A percentile compares a stretch with the other conserved stretches of the same genome.
phyloP scores from a whole-genome alignment of 2,329 filamentous ascomycete species.

The Colletotrichum chrysophilum region DNA sequence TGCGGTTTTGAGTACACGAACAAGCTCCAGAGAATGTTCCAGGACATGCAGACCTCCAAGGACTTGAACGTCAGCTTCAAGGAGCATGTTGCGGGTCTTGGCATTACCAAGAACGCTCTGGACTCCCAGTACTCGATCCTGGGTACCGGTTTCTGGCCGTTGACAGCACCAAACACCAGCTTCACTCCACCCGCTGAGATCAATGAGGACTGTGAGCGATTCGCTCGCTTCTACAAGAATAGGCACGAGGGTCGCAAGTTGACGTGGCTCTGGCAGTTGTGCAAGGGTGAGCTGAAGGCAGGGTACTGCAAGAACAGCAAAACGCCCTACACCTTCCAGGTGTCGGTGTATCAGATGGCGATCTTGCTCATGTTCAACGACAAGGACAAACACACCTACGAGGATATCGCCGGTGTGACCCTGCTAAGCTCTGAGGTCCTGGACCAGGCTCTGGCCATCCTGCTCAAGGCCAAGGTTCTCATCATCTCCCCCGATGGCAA shows the following conservation, averaged over 20 bases:
- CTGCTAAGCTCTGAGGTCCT: slow-evolving; percentile 81
- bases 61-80: slow-evolving; percentile 92
- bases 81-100: slow-evolving; percentile 70
- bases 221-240: slow-evolving; percentile 89
- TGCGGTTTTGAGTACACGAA: slow-evolving; percentile 99
- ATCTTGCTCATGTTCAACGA: slow-evolving; percentile 96
- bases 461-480: slow-evolving; percentile 93
- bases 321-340: slow-evolving; percentile 94
- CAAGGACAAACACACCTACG: slow-evolving; percentile 81
- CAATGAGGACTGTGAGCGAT: slow-evolving; percentile 85
- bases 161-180: slow-evolving; percentile 83
- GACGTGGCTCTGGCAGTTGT: slow-evolving; percentile 97
- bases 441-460: slow-evolving; percentile 83
- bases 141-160: slow-evolving; percentile 96
- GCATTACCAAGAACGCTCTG: slow-evolving; percentile 72
- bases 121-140: slow-evolving; percentile 93
- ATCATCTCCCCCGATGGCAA: slow-evolving; percentile 75
- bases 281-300: slow-evolving; percentile 94
- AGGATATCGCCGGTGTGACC: slow-evolving; percentile 85
- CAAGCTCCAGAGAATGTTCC: slow-evolving; percentile 99
- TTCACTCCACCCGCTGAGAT: slow-evolving; percentile 90
- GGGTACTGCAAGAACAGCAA: slow-evolving; percentile 91
- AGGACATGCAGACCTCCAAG: slow-evolving; percentile 99
- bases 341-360: slow-evolving; percentile 98
- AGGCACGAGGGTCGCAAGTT: slow-evolving; percentile 97